Percentiles rank a stretch among this genome's conserved stretches.
phyloP scores from a whole-genome alignment of 1,139 yeast species.

The Yamadazyma songkhlaensis region DNA sequence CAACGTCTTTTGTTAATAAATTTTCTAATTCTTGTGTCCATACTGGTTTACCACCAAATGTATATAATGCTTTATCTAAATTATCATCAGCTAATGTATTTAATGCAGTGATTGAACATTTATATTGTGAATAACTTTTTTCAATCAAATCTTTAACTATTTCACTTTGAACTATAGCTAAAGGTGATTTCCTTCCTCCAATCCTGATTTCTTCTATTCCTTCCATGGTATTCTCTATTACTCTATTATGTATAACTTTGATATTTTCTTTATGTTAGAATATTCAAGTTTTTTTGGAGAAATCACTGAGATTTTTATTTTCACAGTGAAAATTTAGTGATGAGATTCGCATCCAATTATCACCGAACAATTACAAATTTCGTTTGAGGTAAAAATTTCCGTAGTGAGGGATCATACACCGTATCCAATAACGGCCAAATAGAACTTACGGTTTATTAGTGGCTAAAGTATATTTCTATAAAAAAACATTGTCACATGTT shows the following conservation, averaged over 20 bases:
- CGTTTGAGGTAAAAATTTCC: conserved; percentile 1
- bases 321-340: neutral
- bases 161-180: conserved; percentile 86
- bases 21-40: conserved; percentile 97
- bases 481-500: too few species aligned
- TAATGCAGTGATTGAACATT: conserved; percentile 71
- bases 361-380: neutral
- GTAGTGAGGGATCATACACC: neutral
- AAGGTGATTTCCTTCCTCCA: conserved; percentile 85
- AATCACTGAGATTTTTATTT: neutral
- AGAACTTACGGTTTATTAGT: too few species aligned
- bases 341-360: conserved; percentile 4
- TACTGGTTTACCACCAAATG: conserved; percentile 92
- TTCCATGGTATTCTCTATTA: neutral
- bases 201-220: conserved; percentile 38
- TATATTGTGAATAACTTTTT: conserved; percentile 54
- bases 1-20: conserved; percentile 59
- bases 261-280: too few species aligned
- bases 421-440: neutral
- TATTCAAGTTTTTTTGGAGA: too few species aligned
- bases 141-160: conserved; percentile 63
- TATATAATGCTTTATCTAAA: conserved; percentile 79
- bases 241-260: too few species aligned
- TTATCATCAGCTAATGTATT: conserved; percentile 89
- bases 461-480: too few species aligned